Conservation (phyloP, 805 yeast species). For the Candida incommunis region DNA sequence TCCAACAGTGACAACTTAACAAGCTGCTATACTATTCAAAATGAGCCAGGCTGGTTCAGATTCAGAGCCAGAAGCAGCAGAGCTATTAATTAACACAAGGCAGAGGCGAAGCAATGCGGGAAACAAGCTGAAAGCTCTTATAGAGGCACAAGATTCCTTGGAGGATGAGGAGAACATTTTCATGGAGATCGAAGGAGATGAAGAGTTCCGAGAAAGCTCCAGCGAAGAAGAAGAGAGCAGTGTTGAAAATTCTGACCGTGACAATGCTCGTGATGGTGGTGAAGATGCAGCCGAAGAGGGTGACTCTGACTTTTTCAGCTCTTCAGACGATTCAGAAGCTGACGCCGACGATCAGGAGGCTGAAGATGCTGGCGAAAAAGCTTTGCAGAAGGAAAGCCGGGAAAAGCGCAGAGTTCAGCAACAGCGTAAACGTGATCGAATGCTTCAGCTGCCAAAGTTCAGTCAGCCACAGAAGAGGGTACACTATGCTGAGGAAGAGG, state of each 20-base stretch:
- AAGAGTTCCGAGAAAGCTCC: constrained; percentile 23
- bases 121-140: constrained; percentile 54
- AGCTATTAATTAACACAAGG: constrained; percentile 60
- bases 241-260: constrained; percentile 13
- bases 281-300: constrained; percentile 24
- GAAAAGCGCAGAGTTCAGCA: constrained; percentile 16
- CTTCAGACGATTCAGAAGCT: constrained; percentile 23
- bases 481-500: constrained; percentile 13
- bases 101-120: constrained; percentile 83
- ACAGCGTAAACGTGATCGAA: constrained; percentile 21
- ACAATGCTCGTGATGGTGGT: constrained; percentile 9
- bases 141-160: constrained; percentile 55
- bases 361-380: constrained; percentile 59
- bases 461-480: constrained; percentile 20
- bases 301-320: constrained; percentile 26
- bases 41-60: no score
- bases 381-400: constrained; percentile 31
- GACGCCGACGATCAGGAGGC: constrained; percentile 36
- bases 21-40: no score
- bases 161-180: constrained; percentile 49
- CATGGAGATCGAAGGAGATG: constrained; percentile 27
- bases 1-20: neutral
- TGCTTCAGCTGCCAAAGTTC: constrained; percentile 19
- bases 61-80: constrained; percentile 21
- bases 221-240: constrained; percentile 11